A percentile compares a stretch with the other conserved stretches of the same genome.
phyloP scores from a whole-genome alignment of 2,329 filamentous ascomycete species.

The Beauveria sp. region DNA sequence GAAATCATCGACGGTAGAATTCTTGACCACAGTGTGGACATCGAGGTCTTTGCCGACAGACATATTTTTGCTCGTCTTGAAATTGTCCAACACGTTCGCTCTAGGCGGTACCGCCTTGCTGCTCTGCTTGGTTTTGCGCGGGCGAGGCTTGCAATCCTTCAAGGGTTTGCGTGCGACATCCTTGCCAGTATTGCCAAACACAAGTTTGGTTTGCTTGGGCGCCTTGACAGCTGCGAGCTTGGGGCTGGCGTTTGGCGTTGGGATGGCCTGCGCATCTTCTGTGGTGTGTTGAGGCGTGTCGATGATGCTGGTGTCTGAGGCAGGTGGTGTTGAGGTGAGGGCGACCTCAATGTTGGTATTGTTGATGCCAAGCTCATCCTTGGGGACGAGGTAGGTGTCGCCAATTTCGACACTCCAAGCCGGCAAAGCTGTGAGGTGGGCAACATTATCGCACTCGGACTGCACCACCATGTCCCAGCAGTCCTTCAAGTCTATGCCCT shows the following conservation, averaged over 20 bases:
- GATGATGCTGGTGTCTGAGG: constrained; percentile 15
- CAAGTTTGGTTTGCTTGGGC: constrained; percentile 45
- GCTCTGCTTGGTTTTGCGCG: constrained; percentile 26
- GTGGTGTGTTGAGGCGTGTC: constrained; percentile 28
- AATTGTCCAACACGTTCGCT: constrained; percentile 31
- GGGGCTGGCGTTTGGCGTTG: constrained; percentile 51
- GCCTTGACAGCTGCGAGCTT: constrained; percentile 38
- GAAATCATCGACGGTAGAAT: not conserved
- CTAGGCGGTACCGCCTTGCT: constrained; percentile 28
- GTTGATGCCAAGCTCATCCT: constrained; percentile 34
- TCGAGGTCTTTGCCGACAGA: not conserved
- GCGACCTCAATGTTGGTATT: constrained; percentile 25
- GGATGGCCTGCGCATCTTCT: constrained; percentile 41
- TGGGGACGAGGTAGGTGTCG: constrained; percentile 39
- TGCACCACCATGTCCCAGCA: constrained; percentile 89
- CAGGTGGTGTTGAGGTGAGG: constrained; percentile 19
- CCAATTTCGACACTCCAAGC: constrained; percentile 49
- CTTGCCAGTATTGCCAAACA: constrained; percentile 27
- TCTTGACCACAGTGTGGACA: not conserved
- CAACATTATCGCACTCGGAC: constrained; percentile 83
- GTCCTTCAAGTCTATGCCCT: constrained; percentile 77
- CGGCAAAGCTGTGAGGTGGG: constrained; percentile 58
- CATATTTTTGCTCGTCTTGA: constrained; percentile 36
- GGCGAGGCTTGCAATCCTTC: constrained; percentile 22
- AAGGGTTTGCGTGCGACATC: constrained; percentile 15